Conservation (phyloP, 78 protist genomes). For the Planoprotostelium fungivorum region DNA sequence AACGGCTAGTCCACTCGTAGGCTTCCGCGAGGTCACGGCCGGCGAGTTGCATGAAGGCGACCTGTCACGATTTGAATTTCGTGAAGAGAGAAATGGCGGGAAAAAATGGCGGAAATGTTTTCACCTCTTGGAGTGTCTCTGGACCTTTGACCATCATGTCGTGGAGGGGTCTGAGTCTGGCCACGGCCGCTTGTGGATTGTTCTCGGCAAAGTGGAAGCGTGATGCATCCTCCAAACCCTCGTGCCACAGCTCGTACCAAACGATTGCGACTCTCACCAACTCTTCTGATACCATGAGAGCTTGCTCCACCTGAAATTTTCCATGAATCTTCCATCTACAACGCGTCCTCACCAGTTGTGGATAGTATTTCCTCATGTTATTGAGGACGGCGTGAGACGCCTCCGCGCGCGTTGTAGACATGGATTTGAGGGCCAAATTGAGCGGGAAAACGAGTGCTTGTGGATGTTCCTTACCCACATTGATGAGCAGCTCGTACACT, state of each 20-base stretch:
- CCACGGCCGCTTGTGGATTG: not conserved
- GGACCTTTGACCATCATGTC: not conserved
- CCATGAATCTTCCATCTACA: not conserved
- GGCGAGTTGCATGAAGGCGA: not conserved
- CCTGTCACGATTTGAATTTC: too few relatives aligned
- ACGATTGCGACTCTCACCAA: constrained; percentile 4
- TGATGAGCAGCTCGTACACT: not conserved
- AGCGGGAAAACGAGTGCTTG: constrained; percentile 8
- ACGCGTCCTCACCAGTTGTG: not conserved
- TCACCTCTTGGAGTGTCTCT: not conserved
- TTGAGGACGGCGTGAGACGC: constrained; percentile 1
- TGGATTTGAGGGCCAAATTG: not conserved
- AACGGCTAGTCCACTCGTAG: constrained; percentile 16
- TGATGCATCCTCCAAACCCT: not conserved
- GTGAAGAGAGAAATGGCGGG: not conserved
- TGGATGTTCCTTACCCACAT: constrained; percentile 2
- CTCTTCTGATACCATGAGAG: constrained; percentile 3
- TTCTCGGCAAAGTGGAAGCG: not conserved
- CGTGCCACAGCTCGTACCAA: constrained; percentile 9
- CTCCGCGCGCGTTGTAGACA: not conserved
- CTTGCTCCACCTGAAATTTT: constrained; percentile 10
- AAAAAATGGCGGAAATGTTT: not conserved
- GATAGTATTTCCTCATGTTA: not conserved
- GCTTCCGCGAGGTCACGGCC: constrained; percentile 68
- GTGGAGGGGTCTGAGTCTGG: not conserved